Evolutionary conservation across 1,284 basidiomycete species (phyloP).

Genomic region (Ustilago tritici): DNA sequence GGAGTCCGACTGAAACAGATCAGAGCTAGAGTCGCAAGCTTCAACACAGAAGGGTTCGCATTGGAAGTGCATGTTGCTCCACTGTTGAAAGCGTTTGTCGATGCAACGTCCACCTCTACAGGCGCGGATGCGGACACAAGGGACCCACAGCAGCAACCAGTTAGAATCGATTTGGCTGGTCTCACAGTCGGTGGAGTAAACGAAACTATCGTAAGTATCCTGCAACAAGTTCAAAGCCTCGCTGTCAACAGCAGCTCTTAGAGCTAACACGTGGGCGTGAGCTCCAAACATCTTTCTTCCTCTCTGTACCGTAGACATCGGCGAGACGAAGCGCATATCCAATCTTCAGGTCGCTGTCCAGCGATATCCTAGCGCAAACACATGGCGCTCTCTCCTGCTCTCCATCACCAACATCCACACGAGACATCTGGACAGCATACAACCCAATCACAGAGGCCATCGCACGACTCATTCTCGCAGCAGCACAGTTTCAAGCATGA

Average conservation of each 20-base stretch:
- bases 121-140: background rate
- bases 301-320: slow-evolving; percentile 9
- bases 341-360: slow-evolving; percentile 27
- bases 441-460: slow-evolving; percentile 29
- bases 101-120: slow-evolving; percentile 13
- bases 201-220: slow-evolving; percentile 24
- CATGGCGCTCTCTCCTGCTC: slow-evolving; percentile 10
- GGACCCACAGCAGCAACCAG: background rate
- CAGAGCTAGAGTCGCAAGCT: slow-evolving; percentile 19
- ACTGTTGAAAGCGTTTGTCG: slow-evolving; percentile 24
- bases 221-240: too few relatives aligned
- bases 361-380: slow-evolving; percentile 24
- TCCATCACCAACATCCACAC: background rate
- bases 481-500: slow-evolving; percentile 29
- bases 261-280: background rate
- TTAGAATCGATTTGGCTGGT: slow-evolving; percentile 14
- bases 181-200: slow-evolving; percentile 24
- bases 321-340: slow-evolving; percentile 32
- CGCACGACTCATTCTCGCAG: slow-evolving; percentile 30
- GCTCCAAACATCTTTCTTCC: background rate
- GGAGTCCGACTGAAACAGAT: slow-evolving; percentile 23
- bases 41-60: slow-evolving; percentile 11
- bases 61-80: slow-evolving; percentile 21
- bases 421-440: slow-evolving; percentile 28
- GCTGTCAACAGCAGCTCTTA: background rate